Evolutionary conservation across 331 rosid genomes (phyloP).

Genomic region (Quercus tomentella): DNA sequence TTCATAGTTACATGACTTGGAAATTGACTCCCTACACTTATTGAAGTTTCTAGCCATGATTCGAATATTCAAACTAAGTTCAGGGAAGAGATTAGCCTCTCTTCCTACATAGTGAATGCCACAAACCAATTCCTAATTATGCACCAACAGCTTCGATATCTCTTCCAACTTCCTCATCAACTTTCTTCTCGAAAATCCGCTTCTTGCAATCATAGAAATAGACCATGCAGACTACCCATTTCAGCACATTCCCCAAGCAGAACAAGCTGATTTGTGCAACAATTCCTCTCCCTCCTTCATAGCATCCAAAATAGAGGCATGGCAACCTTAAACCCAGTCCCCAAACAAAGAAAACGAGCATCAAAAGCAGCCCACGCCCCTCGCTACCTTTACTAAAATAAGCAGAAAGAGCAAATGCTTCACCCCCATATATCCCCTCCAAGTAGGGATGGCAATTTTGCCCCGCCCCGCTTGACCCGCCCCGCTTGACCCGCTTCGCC

Average conservation of each 20-base stretch:
- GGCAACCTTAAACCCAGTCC: slow-evolving; percentile 40
- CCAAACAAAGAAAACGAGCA: slow-evolving; percentile 50
- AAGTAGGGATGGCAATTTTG: too few species aligned
- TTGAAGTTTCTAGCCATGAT: neutral
- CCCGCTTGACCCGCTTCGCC: too few species aligned
- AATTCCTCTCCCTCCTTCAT: slow-evolving; percentile 35
- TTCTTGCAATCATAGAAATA: slow-evolving; percentile 57
- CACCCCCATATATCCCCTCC: slow-evolving; percentile 41
- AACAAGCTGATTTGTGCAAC: slow-evolving; percentile 30
- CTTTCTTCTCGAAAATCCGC: slow-evolving; percentile 35
- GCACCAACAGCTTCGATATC: slow-evolving; percentile 20
- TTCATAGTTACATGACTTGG: too few species aligned
- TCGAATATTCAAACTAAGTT: too few species aligned
- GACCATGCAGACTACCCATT: slow-evolving; percentile 51
- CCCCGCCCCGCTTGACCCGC: too few species aligned
- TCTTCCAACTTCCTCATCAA: slow-evolving; percentile 30
- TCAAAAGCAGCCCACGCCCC: slow-evolving; percentile 40
- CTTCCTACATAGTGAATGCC: too few species aligned
- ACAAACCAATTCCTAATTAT: neutral
- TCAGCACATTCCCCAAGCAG: slow-evolving; percentile 39
- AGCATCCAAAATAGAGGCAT: slow-evolving; percentile 30
- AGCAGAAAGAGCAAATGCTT: slow-evolving; percentile 33
- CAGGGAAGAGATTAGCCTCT: too few species aligned
- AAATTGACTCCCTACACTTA: too few species aligned
- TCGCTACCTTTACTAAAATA: slow-evolving; percentile 33